Percentiles rank a stretch among this genome's conserved stretches.
These are phyloP conservation scores for Ascomycota sp. DNA, from an alignment of 2,329 filamentous ascomycete genomes.

Conservation along the genomic window DNA sequence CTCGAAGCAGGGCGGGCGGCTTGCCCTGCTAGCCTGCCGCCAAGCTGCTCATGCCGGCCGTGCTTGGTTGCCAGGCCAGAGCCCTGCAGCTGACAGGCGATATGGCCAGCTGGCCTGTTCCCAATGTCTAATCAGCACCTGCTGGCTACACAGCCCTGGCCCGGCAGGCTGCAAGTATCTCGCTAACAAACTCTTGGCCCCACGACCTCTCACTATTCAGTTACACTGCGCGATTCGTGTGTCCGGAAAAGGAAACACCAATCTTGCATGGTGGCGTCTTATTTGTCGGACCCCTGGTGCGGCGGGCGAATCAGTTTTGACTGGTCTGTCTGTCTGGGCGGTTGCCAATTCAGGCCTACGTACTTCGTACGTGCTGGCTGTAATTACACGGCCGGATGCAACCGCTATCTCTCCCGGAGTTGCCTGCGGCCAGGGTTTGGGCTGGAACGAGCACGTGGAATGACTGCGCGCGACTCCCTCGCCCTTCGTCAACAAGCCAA, in stretches of 20 bases:
- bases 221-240: no score
- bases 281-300: not conserved
- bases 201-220: conserved; percentile 2
- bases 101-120: no score
- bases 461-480: conserved; percentile 1
- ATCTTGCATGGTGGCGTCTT: not conserved
- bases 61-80: not conserved
- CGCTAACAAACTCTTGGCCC: conserved; percentile 16
- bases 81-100: not conserved
- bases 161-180: conserved; percentile 11
- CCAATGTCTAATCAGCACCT: conserved; percentile 11
- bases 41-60: no score
- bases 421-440: not conserved
- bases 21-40: no score
- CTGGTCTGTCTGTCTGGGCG: not conserved
- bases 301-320: not conserved
- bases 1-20: no score
- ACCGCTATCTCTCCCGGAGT: not conserved
- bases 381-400: not conserved
- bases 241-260: not conserved
- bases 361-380: not conserved
- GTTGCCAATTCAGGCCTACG: not conserved
- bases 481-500: not conserved
- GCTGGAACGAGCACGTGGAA: conserved; percentile 4
- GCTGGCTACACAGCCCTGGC: conserved; percentile 8